A percentile compares a stretch with the other conserved stretches of the same genome.
Conservation (phyloP, 2,329 filamentous ascomycete genomes). For the Onygenales sp. region DNA sequence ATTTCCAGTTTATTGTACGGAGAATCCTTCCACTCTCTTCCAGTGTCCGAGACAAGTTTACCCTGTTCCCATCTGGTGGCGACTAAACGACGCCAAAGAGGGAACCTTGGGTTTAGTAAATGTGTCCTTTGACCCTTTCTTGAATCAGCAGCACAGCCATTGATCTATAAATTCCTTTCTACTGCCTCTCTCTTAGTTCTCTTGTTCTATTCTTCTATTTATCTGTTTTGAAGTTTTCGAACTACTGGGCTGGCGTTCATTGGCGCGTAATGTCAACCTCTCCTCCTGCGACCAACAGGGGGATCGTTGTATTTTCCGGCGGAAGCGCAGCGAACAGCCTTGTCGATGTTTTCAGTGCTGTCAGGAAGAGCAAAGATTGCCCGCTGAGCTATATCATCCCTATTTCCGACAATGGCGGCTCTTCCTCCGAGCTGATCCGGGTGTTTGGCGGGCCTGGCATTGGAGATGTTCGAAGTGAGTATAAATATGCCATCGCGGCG, state of each 20-base stretch:
- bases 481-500: neutral
- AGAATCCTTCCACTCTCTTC: neutral
- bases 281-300: conserved; percentile 26
- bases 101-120: neutral
- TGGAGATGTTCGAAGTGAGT: conserved; percentile 64
- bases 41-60: neutral
- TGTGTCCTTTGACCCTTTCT: neutral
- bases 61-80: neutral
- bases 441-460: conserved; percentile 89
- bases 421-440: conserved; percentile 83
- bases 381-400: conserved; percentile 79
- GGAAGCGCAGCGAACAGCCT: conserved; percentile 91
- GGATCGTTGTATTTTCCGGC: conserved; percentile 80
- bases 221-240: neutral
- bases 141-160: neutral
- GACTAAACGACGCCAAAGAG: neutral
- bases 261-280: neutral
- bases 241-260: neutral
- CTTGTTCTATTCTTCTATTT: neutral
- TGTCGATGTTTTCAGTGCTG: conserved; percentile 73
- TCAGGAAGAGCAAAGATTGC: conserved; percentile 56
- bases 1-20: neutral
- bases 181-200: too few relatives aligned
- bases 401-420: conserved; percentile 92
- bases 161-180: neutral